Conservation (phyloP, 1,284 basidiomycete genomes). For the Wallemia hederae region DNA sequence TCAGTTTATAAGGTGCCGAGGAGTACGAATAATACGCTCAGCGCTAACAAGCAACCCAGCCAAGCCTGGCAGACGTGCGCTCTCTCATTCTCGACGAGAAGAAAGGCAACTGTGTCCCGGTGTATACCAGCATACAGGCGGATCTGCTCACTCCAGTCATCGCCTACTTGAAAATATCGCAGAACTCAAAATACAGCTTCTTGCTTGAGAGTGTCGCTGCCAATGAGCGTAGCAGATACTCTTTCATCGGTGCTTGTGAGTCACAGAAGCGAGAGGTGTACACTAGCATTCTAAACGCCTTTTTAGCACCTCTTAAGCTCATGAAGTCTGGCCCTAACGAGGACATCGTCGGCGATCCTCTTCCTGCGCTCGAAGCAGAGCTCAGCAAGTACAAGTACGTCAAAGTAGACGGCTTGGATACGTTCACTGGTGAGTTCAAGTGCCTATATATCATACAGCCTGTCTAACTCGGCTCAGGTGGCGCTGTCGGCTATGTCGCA, state of each 20-base stretch:
- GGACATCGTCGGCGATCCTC: slow-evolving; percentile 61
- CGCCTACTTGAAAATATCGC: slow-evolving; percentile 74
- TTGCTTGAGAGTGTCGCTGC: slow-evolving; percentile 69
- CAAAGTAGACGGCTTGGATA: slow-evolving; percentile 63
- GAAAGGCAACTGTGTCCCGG: slow-evolving; percentile 64
- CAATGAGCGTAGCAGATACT: slow-evolving; percentile 78
- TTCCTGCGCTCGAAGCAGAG: slow-evolving; percentile 54
- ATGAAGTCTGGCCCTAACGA: slow-evolving; percentile 64
- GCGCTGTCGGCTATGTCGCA: slow-evolving; percentile 87
- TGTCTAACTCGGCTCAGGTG: slow-evolving; percentile 24
- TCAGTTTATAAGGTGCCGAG: neutral
- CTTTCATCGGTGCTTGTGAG: slow-evolving; percentile 73
- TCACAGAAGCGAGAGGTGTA: neutral
- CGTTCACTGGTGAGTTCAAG: slow-evolving; percentile 36
- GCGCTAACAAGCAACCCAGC: slow-evolving; percentile 10
- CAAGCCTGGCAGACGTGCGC: slow-evolving; percentile 37
- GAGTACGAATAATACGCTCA: neutral
- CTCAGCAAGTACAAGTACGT: slow-evolving; percentile 66
- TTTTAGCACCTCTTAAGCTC: slow-evolving; percentile 62
- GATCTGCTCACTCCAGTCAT: slow-evolving; percentile 92
- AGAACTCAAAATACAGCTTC: slow-evolving; percentile 76
- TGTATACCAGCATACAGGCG: slow-evolving; percentile 74
- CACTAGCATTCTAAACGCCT: neutral
- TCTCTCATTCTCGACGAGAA: slow-evolving; percentile 42
- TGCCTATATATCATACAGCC: neutral